These are phyloP conservation scores for Leptomonas seymouri DNA, from an alignment of 208 protist genomes.

Conservation along the genomic window DNA sequence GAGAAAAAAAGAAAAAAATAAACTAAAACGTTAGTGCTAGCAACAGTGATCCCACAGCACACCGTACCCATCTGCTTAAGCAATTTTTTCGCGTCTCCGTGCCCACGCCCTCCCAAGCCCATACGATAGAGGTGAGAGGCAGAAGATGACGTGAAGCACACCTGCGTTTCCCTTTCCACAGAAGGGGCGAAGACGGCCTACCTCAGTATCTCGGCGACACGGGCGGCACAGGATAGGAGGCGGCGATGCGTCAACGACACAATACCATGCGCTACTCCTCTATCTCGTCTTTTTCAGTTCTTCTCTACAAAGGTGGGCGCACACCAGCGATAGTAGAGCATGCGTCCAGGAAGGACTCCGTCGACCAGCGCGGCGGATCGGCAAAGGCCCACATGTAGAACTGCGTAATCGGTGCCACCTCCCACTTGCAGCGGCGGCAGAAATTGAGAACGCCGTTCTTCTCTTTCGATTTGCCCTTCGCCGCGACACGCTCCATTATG, in stretches of 20 bases:
- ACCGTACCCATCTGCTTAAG: no score
- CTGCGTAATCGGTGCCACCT: slow-evolving; percentile 63
- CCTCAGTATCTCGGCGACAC: no score
- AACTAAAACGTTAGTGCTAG: no score
- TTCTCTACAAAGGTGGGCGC: slow-evolving; percentile 17
- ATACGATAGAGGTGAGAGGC: no score
- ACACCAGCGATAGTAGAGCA: slow-evolving; percentile 50
- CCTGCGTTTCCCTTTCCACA: no score
- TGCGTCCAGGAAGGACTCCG: slow-evolving; percentile 46
- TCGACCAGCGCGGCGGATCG: slow-evolving; percentile 54
- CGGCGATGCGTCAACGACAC: background rate
- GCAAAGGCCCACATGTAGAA: slow-evolving; percentile 66
- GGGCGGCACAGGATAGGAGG: no score
- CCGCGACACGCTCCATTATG: slow-evolving; percentile 37
- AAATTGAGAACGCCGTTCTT: slow-evolving; percentile 52
- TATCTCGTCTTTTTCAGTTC: background rate
- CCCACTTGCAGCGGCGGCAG: slow-evolving; percentile 72
- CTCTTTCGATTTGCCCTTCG: slow-evolving; percentile 36
- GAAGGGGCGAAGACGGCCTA: no score
- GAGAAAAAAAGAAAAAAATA: no score
- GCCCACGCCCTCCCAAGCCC: no score
- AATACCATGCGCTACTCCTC: background rate
- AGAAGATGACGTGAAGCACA: no score
- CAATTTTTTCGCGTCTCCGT: no score
- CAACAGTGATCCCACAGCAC: no score